Conservation (phyloP, 176 grass and related monocot species). For the Juncus inflexus region DNA sequence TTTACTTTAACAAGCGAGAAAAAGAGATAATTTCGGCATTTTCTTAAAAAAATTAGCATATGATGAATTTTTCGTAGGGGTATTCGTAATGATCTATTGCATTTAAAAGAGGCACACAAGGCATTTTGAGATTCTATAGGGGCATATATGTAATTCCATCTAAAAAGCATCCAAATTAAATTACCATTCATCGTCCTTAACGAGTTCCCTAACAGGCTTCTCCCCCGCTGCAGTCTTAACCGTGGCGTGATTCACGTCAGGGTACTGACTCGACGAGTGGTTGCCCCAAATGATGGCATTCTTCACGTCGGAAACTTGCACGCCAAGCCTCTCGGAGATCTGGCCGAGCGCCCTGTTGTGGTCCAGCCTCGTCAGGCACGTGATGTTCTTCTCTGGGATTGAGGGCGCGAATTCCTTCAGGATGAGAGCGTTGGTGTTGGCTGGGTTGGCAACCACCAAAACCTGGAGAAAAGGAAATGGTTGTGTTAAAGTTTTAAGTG, state of each 20-base stretch:
- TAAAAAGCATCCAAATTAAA: neutral
- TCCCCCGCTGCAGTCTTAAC: slow-evolving; percentile 63
- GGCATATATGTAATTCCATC: too few species aligned
- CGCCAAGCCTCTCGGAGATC: slow-evolving; percentile 65
- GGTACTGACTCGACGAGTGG: slow-evolving; percentile 86
- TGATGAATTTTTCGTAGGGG: too few species aligned
- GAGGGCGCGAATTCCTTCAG: slow-evolving; percentile 96
- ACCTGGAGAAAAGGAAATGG: slow-evolving; percentile 43
- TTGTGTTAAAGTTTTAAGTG: neutral
- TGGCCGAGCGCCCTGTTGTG: slow-evolving; percentile 94
- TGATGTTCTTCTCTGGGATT: slow-evolving; percentile 91
- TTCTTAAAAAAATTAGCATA: too few species aligned
- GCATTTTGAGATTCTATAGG: too few species aligned
- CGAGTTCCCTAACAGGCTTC: slow-evolving; percentile 70
- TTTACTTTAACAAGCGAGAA: too few species aligned
- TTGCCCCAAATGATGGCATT: slow-evolving; percentile 98
- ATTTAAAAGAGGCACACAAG: too few species aligned
- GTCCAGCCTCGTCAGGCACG: slow-evolving; percentile 87
- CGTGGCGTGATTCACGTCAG: slow-evolving; percentile 85
- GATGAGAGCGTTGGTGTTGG: slow-evolving; percentile 97
- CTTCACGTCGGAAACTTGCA: slow-evolving; percentile 91
- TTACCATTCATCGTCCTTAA: slow-evolving; percentile 80
- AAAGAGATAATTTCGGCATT: too few species aligned
- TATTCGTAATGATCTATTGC: too few species aligned
- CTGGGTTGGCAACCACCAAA: slow-evolving; percentile 92